phyloP scores from a whole-genome alignment of 805 yeast genomes.

The Millerozyma miso region DNA sequence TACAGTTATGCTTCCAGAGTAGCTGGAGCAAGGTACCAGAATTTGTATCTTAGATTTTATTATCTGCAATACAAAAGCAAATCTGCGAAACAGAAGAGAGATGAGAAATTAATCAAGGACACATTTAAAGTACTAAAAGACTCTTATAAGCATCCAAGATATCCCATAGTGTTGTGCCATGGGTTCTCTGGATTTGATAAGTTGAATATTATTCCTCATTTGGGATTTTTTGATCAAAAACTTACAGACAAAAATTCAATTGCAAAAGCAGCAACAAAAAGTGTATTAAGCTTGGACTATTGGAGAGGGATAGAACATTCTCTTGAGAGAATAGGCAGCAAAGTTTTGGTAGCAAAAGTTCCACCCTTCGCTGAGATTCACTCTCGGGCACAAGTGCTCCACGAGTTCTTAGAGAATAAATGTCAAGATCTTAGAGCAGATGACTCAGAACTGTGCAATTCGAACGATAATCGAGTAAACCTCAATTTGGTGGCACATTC shows the following conservation, averaged over 20 bases:
- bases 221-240: slow-evolving; percentile 3
- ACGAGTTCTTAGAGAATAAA: slow-evolving; percentile 40
- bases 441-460: neutral
- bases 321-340: slow-evolving; percentile 57
- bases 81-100: slow-evolving; percentile 4
- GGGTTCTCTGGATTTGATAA: slow-evolving; percentile 82
- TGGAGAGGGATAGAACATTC: slow-evolving; percentile 78
- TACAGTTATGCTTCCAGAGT: neutral
- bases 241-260: slow-evolving; percentile 5
- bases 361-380: slow-evolving; percentile 79
- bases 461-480: slow-evolving; percentile 32
- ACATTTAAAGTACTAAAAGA: slow-evolving; percentile 27
- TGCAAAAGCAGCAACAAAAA: slow-evolving; percentile 11
- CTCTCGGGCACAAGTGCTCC: slow-evolving; percentile 58
- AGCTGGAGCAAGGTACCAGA: neutral
- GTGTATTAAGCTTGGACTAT: slow-evolving; percentile 53
- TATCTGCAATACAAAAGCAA: slow-evolving; percentile 2
- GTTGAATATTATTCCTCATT: slow-evolving; percentile 19
- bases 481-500: slow-evolving; percentile 83
- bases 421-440: slow-evolving; percentile 4
- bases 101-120: slow-evolving; percentile 23
- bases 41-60: neutral
- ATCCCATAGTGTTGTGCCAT: slow-evolving; percentile 80
- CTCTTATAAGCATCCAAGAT: slow-evolving; percentile 54
- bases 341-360: slow-evolving; percentile 68